Base-by-base conservation (phyloP, 225 moss, liverwort and hornwort species). In the Polytrichum commune region DNA sequence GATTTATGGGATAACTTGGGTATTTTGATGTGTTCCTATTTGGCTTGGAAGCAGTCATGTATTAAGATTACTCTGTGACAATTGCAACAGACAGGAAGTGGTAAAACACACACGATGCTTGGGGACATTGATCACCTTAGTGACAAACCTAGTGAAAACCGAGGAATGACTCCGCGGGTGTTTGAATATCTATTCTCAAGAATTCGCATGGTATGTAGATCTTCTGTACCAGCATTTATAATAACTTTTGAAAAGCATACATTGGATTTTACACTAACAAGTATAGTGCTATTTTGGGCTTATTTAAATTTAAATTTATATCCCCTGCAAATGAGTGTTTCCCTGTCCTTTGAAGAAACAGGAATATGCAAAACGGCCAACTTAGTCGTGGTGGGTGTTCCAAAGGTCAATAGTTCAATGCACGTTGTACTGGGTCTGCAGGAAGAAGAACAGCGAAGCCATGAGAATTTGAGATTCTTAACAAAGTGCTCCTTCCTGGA, bases 61-160 rank as follows among this genome's bases (percentile, higher is more conserved):
- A 46, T 46, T 46, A 4, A 46, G 58, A 58, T 23, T n/a, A 24
- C 58, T 24, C 6, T 58, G 19, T 32, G 25, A 0, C 54, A 71
- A 53, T 55, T 80, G 72, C 54, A 55, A 63, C 88, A 86, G 86
- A 89, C 86, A 25, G 89, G 89, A 66, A 89, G 89, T 76, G 89
- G 89, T 1, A 89, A 89, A 72, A 89, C 86, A 53, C 83, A 86
- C 68, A 89, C 89, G 25, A 89, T 89, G 89, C 84, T 89, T 18
- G 89, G 89, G 35, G 86, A 89, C 74, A 83, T 89, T 66, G 83
- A 89, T 60, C 72, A 82, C 54, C 79, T 88, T 27, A 73, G 76
- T 7, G 84, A 84, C 74, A 77, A 72, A 32, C 84, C 89, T 5
- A 86, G 86, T 67, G 86, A 77, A 27, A 84, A 89, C 75, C 84